phyloP scores from a whole-genome alignment of 139 green algal species.

The Tetratostichococcus sp. region DNA sequence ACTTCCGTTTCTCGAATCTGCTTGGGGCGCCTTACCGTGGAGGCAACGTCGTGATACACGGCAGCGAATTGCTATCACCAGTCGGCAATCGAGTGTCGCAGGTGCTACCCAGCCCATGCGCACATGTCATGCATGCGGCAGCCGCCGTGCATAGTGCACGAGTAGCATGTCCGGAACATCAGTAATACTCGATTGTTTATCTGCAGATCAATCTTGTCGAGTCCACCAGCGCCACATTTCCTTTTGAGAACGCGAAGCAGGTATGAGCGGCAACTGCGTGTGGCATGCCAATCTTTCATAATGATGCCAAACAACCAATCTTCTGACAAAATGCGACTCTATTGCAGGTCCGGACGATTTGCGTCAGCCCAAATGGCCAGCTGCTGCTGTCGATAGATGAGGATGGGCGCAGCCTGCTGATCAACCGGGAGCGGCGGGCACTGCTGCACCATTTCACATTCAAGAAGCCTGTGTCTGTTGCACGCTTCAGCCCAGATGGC shows the following conservation, averaged over 20 bases:
- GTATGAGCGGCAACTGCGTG: conserved; percentile 11
- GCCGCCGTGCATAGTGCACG: not conserved
- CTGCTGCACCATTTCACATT: conserved; percentile 94
- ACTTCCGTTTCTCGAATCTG: conserved; percentile 83
- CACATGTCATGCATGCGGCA: not conserved
- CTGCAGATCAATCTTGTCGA: conserved; percentile 55
- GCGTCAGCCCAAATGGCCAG: conserved; percentile 70
- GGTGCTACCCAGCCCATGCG: conserved; percentile 46
- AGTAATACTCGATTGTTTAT: not conserved
- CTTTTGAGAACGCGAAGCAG: conserved; percentile 78
- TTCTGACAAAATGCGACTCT: no score
- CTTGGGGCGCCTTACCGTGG: conserved; percentile 91
- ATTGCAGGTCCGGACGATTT: conserved; percentile 70
- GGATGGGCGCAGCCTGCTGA: conserved; percentile 72
- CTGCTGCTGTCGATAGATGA: conserved; percentile 86
- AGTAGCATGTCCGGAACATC: not conserved
- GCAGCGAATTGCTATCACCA: conserved; percentile 73
- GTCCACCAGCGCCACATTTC: conserved; percentile 68
- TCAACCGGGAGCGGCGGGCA: conserved; percentile 62
- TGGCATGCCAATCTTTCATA: not conserved
- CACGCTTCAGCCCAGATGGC: conserved; percentile 87
- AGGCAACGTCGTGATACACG: conserved; percentile 79
- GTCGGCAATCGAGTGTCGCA: conserved; percentile 86
- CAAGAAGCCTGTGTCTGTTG: conserved; percentile 68
- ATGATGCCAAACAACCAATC: no score